Evolutionary conservation across 192 early-diverging fungal genomes (phyloP), one percentile per base, ranked within the genome.

Genomic region (Rhizoclosmatium globosum): DNA sequence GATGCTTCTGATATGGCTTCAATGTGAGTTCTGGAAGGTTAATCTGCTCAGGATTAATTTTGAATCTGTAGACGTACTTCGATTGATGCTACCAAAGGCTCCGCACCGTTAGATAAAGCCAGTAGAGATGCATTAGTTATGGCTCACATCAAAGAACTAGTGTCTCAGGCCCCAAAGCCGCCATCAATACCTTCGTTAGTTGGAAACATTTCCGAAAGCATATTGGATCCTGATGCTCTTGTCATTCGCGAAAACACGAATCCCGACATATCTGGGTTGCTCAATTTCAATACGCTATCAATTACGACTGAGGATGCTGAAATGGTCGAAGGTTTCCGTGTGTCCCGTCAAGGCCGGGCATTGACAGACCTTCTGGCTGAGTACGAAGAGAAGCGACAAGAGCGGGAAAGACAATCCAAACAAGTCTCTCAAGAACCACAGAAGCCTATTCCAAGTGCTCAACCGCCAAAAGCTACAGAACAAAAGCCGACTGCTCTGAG

Each of bases 171-270:
- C 6, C 47, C 50, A 56, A 56, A 71, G 46, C 7, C 50, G 7
- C 69, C 69, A 53, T n/a, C 50, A 4, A 7, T 43, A 68, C 41
- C 67, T 6, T 31, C 31, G 31, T 31, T 31, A 31, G 3, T n/a
- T 6, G 19, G 19, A 7, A 11, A 9, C 43, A 23, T 21, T 19
- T 17, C 50, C 4, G 53, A 71, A 17, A 38, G 4, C 4, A 17
- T 71, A 21, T 43, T 71, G 48, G 53, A 71, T 71, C 69, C 69
- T 7, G 13, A 47, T 56, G 50, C 46, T n/a, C 46, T 71, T 53
- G 50, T 71, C n/a, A 71, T 71, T 41, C 47, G 4, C 13, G 69
- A 71, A 48, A 19, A 21, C 21, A 11, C 61, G 39, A 64, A 64
- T 64, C 23, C 61, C 44, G 7, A 23, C 9, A 39, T 46, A 44